Conservation (phyloP, 192 early-diverging fungal genomes). For the Linnemannia hyalina region DNA sequence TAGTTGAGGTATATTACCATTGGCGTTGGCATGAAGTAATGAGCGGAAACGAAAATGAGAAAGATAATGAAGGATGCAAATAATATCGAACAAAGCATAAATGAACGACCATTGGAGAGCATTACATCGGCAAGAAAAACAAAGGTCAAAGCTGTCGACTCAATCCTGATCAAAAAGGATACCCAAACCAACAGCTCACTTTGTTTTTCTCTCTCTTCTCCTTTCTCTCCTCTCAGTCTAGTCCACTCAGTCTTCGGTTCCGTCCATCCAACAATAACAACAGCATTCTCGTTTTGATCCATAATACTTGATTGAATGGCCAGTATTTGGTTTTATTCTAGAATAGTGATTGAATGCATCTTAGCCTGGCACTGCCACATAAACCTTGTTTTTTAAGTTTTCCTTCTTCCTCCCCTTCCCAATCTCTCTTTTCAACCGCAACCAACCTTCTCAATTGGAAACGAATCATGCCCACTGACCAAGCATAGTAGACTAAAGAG, state of each 20-base stretch:
- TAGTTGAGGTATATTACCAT: no score
- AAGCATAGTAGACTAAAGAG: background rate
- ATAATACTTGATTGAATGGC: background rate
- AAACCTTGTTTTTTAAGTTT: constrained; percentile 25
- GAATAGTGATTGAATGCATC: background rate
- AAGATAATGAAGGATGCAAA: background rate
- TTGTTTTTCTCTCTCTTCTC: no score
- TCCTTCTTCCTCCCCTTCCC: background rate
- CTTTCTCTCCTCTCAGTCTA: no score
- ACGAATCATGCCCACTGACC: background rate
- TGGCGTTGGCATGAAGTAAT: background rate
- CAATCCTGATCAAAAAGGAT: no score
- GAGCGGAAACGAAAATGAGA: background rate
- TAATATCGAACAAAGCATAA: background rate
- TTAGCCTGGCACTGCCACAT: constrained; percentile 23
- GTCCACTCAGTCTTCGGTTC: no score
- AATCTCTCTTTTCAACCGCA: background rate
- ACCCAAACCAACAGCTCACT: no score
- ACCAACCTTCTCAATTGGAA: background rate
- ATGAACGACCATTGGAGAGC: background rate
- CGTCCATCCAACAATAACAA: no score
- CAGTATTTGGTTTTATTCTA: background rate
- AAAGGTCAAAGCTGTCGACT: background rate
- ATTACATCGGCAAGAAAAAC: background rate
- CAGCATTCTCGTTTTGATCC: no score